These are phyloP conservation scores for Kockiozyma suomiensis DNA, from an alignment of 805 yeast genomes.

Conservation along the genomic window DNA sequence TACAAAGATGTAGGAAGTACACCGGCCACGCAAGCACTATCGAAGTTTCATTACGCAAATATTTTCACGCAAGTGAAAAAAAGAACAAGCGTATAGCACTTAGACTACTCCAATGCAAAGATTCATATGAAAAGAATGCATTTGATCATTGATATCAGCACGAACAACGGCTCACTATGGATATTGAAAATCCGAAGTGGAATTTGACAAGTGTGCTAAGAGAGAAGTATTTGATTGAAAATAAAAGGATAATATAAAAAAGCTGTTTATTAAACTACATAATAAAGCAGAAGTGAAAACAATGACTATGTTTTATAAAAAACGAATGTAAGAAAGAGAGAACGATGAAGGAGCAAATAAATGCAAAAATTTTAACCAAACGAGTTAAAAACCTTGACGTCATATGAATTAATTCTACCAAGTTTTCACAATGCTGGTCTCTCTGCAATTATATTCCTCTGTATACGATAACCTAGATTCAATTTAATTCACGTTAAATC, in stretches of 20 bases:
- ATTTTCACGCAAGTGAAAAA: neutral
- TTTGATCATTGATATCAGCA: constrained; percentile 25
- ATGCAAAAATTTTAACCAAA: no score
- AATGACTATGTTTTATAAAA: no score
- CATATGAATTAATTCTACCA: no score
- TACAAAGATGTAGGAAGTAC: constrained; percentile 20
- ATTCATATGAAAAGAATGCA: neutral
- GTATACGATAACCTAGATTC: no score
- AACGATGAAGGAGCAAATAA: no score
- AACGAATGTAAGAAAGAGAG: neutral
- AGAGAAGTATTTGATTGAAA: neutral
- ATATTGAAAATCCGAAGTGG: constrained; percentile 22
- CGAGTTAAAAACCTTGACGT: no score
- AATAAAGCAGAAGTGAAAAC: no score
- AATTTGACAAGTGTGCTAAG: constrained; percentile 34
- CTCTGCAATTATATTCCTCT: no score
- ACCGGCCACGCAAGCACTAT: constrained; percentile 22
- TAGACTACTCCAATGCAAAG: constrained; percentile 22
- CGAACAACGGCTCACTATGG: constrained; percentile 33
- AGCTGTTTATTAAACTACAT: neutral
- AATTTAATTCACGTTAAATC: no score
- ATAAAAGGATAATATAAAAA: neutral
- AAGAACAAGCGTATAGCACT: constrained; percentile 14
- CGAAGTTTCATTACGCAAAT: no score
- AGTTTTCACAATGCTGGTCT: no score